These are phyloP conservation scores for Pythium volutum DNA, from an alignment of 352 stramenopile genomes.

Conservation along the genomic window DNA sequence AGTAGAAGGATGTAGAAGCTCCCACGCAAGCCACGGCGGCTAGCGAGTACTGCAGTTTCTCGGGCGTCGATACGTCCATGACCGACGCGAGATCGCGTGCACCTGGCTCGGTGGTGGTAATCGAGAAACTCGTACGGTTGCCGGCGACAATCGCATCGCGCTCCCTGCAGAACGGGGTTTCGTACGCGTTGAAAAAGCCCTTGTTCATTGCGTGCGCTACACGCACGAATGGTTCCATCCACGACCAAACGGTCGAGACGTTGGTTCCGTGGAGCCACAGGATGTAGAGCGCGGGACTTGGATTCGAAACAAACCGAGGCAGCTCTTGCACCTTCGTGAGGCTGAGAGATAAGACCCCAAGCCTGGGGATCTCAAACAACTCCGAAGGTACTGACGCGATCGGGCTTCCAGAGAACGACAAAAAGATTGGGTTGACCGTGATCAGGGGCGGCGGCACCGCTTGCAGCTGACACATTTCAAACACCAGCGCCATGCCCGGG, in stretches of 20 bases:
- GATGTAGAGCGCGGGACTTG: not conserved
- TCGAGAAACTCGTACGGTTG: not conserved
- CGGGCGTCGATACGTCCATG: constrained; percentile 10
- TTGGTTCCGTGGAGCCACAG: not conserved
- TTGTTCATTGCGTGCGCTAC: not conserved
- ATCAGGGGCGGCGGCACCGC: not conserved
- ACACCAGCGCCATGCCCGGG: not conserved
- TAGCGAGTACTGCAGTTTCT: not conserved
- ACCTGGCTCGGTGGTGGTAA: too few species aligned
- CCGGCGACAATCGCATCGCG: not conserved
- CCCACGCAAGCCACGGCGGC: too few species aligned
- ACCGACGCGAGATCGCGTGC: not conserved
- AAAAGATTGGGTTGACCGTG: not conserved
- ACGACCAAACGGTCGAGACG: constrained; percentile 4
- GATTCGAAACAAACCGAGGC: not conserved
- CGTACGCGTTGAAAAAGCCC: not conserved
- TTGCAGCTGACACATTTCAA: not conserved
- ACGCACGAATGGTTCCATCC: not conserved
- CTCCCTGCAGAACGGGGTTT: constrained; percentile 3
- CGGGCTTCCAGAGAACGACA: not conserved
- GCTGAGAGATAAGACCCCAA: not conserved
- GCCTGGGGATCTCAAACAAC: not conserved
- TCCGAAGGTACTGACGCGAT: not conserved
- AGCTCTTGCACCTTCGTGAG: not conserved
- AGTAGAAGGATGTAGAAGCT: too few species aligned